Evolutionary conservation across 2,329 filamentous ascomycete genomes (phyloP), one percentile per base, ranked within the genome.

Genomic region (Lasiodiplodia sp.): DNA sequence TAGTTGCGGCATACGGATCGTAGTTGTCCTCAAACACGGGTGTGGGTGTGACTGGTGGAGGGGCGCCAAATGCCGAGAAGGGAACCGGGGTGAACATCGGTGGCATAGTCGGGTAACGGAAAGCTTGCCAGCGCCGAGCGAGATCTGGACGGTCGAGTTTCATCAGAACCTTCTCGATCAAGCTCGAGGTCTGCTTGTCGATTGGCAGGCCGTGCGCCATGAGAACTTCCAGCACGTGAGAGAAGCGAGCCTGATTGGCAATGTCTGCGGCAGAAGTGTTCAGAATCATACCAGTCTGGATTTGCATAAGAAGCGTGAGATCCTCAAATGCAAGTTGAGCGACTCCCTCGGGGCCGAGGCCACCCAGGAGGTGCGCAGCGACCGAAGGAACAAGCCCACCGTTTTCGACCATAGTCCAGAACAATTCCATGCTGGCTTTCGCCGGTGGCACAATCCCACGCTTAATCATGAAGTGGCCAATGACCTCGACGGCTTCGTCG

Each of bases 1-100:
- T 97, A 72, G 88, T 94, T 75, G 92, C 89, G 16, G 92, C 92
- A 77, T 98, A 97, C 1, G 96, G 96, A 76, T 99, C 96, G 75
- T 91, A 96, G 8, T 89, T 90, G 72, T 97, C 95, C 75, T 96
- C 92, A 69, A 88, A 90, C 66, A 87, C 86, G 4, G 89, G 85
- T 7, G 86, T 84, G 7, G 86, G 86, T 2, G 86, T 82, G 12
- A 87, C 85, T 38, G 80, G 76, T 21, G 80, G 80, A 1, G 87
- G 84, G 55, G 87, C 78, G 69, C 84, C 25, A 21, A 58, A 69
- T 10, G 25, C n/a, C 12, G 56, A 62, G 56, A 56, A 69, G 4
- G 47, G 88, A 12, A 86, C 82, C 21, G 63, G 67, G 8, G 53
- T 6, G 71, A 80, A 79, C 57, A 78, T 72, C 0, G 78, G 64